phyloP scores from a whole-genome alignment of 1,284 basidiomycete genomes.

The Clitocybe nebularis region DNA sequence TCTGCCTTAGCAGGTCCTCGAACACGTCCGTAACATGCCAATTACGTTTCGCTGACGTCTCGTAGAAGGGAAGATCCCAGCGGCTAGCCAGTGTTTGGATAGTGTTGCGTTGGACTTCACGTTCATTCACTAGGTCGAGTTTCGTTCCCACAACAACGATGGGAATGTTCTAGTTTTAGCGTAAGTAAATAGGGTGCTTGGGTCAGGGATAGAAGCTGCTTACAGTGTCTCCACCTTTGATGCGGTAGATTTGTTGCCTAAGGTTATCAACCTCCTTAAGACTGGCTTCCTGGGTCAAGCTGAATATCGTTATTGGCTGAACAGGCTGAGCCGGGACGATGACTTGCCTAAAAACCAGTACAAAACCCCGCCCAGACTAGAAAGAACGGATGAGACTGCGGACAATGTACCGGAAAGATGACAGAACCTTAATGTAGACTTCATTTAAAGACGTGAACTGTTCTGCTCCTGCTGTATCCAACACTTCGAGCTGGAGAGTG shows the following conservation, averaged over 20 bases:
- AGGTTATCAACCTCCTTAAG: constrained; percentile 76
- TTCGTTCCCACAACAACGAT: constrained; percentile 90
- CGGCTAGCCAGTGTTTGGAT: constrained; percentile 62
- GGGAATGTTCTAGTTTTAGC: constrained; percentile 50
- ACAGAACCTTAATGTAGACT: constrained; percentile 67
- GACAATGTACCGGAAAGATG: neutral
- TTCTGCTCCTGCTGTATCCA: constrained; percentile 90
- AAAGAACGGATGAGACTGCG: constrained; percentile 3
- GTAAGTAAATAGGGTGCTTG: constrained; percentile 4
- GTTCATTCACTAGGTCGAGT: constrained; percentile 77
- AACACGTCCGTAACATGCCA: constrained; percentile 81
- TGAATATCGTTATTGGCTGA: constrained; percentile 5
- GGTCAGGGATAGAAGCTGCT: constrained; percentile 21
- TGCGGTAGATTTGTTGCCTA: constrained; percentile 75
- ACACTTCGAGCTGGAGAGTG: constrained; percentile 65
- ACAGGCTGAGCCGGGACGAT: constrained; percentile 1
- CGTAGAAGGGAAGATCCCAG: constrained; percentile 80
- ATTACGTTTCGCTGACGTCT: constrained; percentile 79
- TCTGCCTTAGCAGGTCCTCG: constrained; percentile 72
- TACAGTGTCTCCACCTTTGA: constrained; percentile 69
- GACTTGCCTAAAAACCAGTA: constrained; percentile 78
- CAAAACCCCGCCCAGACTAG: constrained; percentile 71
- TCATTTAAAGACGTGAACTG: constrained; percentile 80
- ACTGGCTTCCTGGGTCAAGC: constrained; percentile 70
- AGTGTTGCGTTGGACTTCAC: constrained; percentile 68